These are phyloP conservation scores for Vigna hirtella DNA, from an alignment of 306 rosid species.

Conservation along the genomic window DNA sequence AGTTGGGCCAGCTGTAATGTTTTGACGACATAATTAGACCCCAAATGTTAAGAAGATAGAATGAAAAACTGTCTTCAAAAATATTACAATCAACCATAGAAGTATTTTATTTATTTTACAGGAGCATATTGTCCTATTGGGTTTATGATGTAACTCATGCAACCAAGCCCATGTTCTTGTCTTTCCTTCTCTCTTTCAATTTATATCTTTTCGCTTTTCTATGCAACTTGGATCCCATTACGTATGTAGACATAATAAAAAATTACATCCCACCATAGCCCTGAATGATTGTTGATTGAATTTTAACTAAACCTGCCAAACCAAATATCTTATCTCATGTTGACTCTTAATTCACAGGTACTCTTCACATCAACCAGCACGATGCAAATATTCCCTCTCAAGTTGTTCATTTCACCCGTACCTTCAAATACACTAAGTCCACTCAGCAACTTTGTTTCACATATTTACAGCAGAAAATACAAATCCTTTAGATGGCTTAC, in stretches of 20 bases:
- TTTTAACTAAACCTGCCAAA: neutral
- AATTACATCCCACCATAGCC: neutral
- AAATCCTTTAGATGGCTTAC: neutral
- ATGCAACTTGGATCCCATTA: neutral
- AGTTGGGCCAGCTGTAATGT: neutral
- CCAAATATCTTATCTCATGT: neutral
- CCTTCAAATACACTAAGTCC: conserved; percentile 4
- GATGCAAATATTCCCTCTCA: neutral
- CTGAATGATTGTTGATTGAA: neutral
- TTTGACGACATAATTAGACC: neutral
- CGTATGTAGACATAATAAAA: neutral
- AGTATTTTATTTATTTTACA: neutral
- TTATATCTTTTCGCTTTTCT: neutral
- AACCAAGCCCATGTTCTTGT: neutral
- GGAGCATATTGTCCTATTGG: neutral
- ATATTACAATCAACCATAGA: neutral
- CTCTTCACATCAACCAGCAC: neutral
- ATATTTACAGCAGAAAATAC: neutral
- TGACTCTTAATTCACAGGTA: neutral
- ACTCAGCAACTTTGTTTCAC: neutral
- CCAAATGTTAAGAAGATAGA: neutral
- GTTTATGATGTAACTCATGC: neutral
- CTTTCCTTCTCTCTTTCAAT: neutral
- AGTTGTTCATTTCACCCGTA: neutral
- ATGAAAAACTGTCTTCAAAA: neutral